A percentile compares a stretch with the other conserved stretches of the same genome.
Conservation (phyloP, 768 basidiomycete genomes). For the Lanmaoa pseudosensibilis region DNA sequence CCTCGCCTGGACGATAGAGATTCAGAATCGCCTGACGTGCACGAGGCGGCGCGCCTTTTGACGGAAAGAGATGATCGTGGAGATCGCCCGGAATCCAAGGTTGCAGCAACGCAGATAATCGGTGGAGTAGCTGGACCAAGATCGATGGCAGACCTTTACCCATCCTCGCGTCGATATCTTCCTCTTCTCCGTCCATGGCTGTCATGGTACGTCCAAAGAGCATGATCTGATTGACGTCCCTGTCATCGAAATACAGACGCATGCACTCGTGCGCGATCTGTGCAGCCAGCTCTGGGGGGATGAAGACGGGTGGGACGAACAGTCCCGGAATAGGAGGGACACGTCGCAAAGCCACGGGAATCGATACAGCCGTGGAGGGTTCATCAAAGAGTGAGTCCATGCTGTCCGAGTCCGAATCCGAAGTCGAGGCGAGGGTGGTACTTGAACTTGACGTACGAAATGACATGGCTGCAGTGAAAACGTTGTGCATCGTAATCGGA, state of each 20-base stretch:
- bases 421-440: neutral
- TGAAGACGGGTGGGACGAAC: constrained; percentile 51
- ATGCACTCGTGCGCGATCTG: constrained; percentile 52
- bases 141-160: constrained; percentile 55
- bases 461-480: constrained; percentile 13
- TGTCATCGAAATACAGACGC: constrained; percentile 51
- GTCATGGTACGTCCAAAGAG: constrained; percentile 60
- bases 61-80: constrained; percentile 63
- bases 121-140: constrained; percentile 52
- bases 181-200: constrained; percentile 7
- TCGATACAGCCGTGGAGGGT: constrained; percentile 15
- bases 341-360: constrained; percentile 30
- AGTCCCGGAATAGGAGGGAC: constrained; percentile 66
- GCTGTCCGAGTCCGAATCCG: constrained; percentile 24
- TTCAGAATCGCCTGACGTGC: constrained; percentile 90
- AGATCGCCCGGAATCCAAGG: constrained; percentile 50
- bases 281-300: constrained; percentile 54
- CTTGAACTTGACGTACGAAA: neutral
- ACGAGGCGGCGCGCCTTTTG: constrained; percentile 31
- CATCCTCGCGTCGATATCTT: constrained; percentile 16
- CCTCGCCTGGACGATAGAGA: constrained; percentile 84
- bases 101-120: constrained; percentile 48
- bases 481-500: neutral
- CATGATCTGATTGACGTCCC: constrained; percentile 77
- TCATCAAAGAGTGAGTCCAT: constrained; percentile 56